A percentile compares a stretch with the other conserved stretches of the same genome.
phyloP scores from a whole-genome alignment of 768 basidiomycete genomes.

The Amanita phalloides region DNA sequence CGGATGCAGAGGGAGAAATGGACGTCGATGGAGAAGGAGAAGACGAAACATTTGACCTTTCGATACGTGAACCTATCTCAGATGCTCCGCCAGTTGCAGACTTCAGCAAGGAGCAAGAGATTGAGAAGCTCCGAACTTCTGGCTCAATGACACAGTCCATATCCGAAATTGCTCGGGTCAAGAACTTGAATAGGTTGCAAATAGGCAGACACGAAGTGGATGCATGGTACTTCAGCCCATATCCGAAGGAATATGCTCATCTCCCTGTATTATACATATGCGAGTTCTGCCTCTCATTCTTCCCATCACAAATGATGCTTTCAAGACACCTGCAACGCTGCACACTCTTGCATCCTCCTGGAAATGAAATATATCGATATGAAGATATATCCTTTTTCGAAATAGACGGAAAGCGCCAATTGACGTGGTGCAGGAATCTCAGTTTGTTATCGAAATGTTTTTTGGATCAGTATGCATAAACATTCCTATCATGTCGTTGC shows the following conservation, averaged over 20 bases:
- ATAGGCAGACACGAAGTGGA: constrained; percentile 97
- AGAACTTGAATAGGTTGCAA: constrained; percentile 94
- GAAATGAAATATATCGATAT: constrained; percentile 98
- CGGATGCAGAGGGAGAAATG: constrained; percentile 63
- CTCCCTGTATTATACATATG: constrained; percentile 93
- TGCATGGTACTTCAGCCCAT: constrained; percentile 99
- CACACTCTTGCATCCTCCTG: constrained; percentile 87
- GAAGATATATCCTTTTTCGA: constrained; percentile 98
- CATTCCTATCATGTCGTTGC: constrained; percentile 6
- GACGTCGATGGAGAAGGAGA: constrained; percentile 71
- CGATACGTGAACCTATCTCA: constrained; percentile 37
- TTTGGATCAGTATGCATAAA: constrained; percentile 78
- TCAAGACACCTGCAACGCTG: constrained; percentile 87
- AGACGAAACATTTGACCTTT: constrained; percentile 56
- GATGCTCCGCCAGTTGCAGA: constrained; percentile 42
- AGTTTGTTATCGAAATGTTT: constrained; percentile 97
- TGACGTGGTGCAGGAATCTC: constrained; percentile 94
- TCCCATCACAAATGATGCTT: constrained; percentile 84
- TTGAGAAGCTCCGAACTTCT: constrained; percentile 94
- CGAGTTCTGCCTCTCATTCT: constrained; percentile 96
- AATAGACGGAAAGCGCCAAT: constrained; percentile 92
- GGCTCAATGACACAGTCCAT: constrained; percentile 99
- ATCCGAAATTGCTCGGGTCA: constrained; percentile 95
- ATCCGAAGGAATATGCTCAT: constrained; percentile 97
- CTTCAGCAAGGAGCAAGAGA: constrained; percentile 97